A percentile compares a stretch with the other conserved stretches of the same genome.
Evolutionary conservation across 306 rosid species (phyloP).

Genomic region (Vachellia pachyceras): DNA sequence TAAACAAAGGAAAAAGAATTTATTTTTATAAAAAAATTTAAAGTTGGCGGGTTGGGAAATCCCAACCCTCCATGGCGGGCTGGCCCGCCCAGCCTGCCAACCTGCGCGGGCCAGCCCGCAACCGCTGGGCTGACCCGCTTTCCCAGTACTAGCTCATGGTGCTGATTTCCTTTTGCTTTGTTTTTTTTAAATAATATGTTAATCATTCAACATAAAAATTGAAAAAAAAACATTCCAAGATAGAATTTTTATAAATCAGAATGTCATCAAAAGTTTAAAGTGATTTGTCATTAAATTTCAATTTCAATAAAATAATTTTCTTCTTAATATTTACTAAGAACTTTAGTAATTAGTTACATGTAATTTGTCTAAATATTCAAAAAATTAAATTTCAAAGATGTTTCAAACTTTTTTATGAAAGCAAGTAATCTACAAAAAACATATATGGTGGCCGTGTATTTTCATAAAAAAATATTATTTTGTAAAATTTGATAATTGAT

Average conservation of each 20-base stretch:
- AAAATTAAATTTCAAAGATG: neutral
- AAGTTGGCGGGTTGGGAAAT: too few species aligned
- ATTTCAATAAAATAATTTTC: neutral
- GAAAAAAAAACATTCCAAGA: neutral
- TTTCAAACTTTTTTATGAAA: neutral
- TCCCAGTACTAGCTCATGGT: too few species aligned
- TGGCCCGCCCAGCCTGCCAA: too few species aligned
- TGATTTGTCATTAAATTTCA: neutral
- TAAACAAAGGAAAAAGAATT: too few species aligned
- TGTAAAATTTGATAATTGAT: neutral
- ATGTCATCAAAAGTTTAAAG: neutral
- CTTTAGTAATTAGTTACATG: neutral
- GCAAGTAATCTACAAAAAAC: too few species aligned
- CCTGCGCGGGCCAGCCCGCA: too few species aligned
- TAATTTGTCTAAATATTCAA: neutral
- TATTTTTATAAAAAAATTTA: too few species aligned
- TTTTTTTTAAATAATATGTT: neutral
- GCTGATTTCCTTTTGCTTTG: neutral
- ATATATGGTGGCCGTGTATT: too few species aligned
- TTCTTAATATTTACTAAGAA: neutral
- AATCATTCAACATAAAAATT: neutral
- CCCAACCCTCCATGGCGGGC: too few species aligned
- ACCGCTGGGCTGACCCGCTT: too few species aligned
- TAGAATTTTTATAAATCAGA: too few species aligned
- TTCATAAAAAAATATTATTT: neutral